Evolutionary conservation across 768 basidiomycete genomes (phyloP), one percentile per base, ranked within the genome.

Genomic region (Punctularia strigosozonata): DNA sequence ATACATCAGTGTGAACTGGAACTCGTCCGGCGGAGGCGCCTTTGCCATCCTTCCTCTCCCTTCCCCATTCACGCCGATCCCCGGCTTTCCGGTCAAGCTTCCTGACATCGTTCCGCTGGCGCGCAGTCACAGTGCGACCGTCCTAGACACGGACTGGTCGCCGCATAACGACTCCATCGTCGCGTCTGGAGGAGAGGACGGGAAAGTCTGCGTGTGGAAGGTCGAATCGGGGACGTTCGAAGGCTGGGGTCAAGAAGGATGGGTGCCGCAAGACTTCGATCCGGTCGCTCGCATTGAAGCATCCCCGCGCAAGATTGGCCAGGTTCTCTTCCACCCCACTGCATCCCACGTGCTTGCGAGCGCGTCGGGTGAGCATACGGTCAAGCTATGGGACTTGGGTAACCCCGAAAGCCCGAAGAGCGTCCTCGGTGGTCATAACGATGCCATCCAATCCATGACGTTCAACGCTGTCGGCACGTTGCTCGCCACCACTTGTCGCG

Each of bases 71-170:
- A 60, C 60, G 32, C 57, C 66, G 1, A 63, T 68, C 36, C 63
- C 66, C 3, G 61, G 62, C 48, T 61, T 92, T 50, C 75, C 80
- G 5, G 66, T 71, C 55, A 92, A 87, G 60, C 70, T 97, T 15
- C 95, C 92, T 2, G 95, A 99, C 55, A 76, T 82, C 45, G 68
- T 97, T 28, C 95, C 95, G 1, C 73, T 98, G 40, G 89, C 88
- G 14, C 80, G 94, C 40, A 85, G 81, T 22, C 83, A 87, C 58
- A 79, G 80, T 1, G 83, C 77, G 2, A 65, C 84, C 19, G 84
- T 89, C 22, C 82, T 98, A 25, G 94, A 98, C 61, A 98, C 94
- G 0, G 87, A 85, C 53, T 98, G 91, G 90, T 88, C 85, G 0
- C 92, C 91, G 0, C 89, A 94, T 57, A 80, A 91, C 52, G 94